These are phyloP conservation scores for Podospora pseudocomata DNA, from an alignment of 495 filamentous ascomycete species.

Conservation along the genomic window DNA sequence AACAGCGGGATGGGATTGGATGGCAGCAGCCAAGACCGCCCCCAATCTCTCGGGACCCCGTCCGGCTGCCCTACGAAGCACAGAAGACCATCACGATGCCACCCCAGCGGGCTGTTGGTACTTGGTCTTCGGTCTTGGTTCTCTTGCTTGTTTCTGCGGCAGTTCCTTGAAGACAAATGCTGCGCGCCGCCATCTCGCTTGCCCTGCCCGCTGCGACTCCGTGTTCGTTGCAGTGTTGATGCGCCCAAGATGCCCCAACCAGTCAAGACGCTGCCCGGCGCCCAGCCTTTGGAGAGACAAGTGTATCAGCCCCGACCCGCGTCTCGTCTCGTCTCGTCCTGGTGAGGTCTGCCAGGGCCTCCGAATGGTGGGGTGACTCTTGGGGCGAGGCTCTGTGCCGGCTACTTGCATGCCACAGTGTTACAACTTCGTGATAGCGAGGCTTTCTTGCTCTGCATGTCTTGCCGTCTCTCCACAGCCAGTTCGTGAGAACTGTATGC, in stretches of 20 bases:
- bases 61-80: neutral
- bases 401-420: neutral
- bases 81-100: neutral
- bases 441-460: slow-evolving; percentile 2
- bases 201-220: neutral
- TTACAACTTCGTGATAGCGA: neutral
- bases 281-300: neutral
- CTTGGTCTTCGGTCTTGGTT: neutral
- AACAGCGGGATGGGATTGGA: neutral
- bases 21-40: neutral
- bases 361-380: too few species aligned
- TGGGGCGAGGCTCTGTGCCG: neutral
- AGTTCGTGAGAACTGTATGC: neutral
- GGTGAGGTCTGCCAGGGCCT: neutral
- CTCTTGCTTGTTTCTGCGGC: neutral
- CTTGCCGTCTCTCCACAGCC: neutral
- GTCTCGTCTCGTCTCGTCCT: slow-evolving; percentile 6
- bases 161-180: neutral
- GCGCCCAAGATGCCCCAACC: neutral
- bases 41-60: neutral
- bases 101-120: neutral
- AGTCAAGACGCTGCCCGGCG: neutral
- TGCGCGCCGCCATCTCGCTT: slow-evolving; percentile 6
- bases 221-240: neutral
- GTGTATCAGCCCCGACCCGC: slow-evolving; percentile 8